phyloP scores from a whole-genome alignment of 2,329 filamentous ascomycete species.

The Fusarium sulawesiense region DNA sequence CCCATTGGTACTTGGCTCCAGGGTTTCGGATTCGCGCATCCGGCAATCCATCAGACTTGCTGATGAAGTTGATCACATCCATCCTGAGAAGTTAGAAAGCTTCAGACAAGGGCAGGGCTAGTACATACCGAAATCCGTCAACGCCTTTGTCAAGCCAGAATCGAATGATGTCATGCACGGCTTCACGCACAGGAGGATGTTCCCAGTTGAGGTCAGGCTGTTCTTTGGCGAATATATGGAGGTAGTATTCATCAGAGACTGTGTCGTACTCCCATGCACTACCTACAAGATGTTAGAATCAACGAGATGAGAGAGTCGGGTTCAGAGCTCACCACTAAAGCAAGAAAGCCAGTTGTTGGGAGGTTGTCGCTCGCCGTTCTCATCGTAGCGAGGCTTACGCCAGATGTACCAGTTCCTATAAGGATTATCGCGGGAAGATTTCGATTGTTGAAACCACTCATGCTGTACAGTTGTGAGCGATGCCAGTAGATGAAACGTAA shows the following conservation, averaged over 20 bases:
- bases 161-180: constrained; percentile 69
- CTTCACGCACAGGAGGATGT: constrained; percentile 70
- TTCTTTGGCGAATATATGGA: constrained; percentile 74
- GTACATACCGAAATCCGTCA: constrained; percentile 66
- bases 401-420: constrained; percentile 74
- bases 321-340: constrained; percentile 57
- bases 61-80: constrained; percentile 75
- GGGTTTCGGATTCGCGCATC: constrained; percentile 60
- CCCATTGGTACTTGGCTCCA: constrained; percentile 58
- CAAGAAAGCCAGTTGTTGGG: constrained; percentile 76
- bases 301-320: constrained; percentile 60
- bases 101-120: rapidly evolving
- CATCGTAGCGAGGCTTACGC: constrained; percentile 58
- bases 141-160: constrained; percentile 80
- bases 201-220: constrained; percentile 87
- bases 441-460: constrained; percentile 70
- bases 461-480: constrained; percentile 9
- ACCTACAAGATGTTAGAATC: neutral
- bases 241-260: constrained; percentile 74
- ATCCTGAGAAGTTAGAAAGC: constrained; percentile 49
- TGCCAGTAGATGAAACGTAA: neutral
- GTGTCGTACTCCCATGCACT: constrained; percentile 39
- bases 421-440: constrained; percentile 65
- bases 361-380: constrained; percentile 67
- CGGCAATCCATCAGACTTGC: constrained; percentile 66